Percentiles rank a stretch among this genome's conserved stretches.
These are phyloP conservation scores for Schizophyllum commune DNA, from an alignment of 1,284 basidiomycete genomes.

Conservation along the genomic window DNA sequence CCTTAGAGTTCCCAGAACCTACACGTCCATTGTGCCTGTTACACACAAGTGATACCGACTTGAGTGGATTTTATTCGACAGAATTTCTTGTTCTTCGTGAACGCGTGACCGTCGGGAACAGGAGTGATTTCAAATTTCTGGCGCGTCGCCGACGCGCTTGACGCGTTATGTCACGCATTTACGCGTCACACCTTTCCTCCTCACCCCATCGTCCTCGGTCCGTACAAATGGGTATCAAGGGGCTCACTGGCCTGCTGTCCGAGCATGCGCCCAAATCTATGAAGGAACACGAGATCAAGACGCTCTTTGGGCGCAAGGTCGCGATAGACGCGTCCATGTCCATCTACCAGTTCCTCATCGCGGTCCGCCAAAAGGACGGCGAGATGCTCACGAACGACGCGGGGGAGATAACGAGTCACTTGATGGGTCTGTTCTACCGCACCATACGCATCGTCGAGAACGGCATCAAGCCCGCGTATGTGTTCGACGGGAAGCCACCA, in stretches of 20 bases:
- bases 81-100: no score
- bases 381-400: slow-evolving; percentile 95
- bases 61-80: no score
- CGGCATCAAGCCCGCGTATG: slow-evolving; percentile 96
- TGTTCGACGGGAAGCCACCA: slow-evolving; percentile 98
- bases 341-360: slow-evolving; percentile 95
- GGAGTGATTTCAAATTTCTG: no score
- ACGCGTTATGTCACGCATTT: background rate
- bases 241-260: slow-evolving; percentile 82
- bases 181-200: background rate
- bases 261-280: slow-evolving; percentile 88
- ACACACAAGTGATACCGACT: no score
- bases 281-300: slow-evolving; percentile 93
- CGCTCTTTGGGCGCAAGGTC: slow-evolving; percentile 95
- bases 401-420: slow-evolving; percentile 95
- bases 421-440: slow-evolving; percentile 98
- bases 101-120: no score
- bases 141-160: background rate
- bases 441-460: slow-evolving; percentile 99
- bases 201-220: background rate
- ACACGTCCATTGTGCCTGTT: no score
- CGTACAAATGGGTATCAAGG: slow-evolving; percentile 77
- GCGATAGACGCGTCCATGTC: slow-evolving; percentile 98
- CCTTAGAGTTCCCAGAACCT: no score
- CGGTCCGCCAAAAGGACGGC: slow-evolving; percentile 93